Conservation (phyloP, 2,329 filamentous ascomycete genomes). For the Aspergillus eucalypticola region DNA sequence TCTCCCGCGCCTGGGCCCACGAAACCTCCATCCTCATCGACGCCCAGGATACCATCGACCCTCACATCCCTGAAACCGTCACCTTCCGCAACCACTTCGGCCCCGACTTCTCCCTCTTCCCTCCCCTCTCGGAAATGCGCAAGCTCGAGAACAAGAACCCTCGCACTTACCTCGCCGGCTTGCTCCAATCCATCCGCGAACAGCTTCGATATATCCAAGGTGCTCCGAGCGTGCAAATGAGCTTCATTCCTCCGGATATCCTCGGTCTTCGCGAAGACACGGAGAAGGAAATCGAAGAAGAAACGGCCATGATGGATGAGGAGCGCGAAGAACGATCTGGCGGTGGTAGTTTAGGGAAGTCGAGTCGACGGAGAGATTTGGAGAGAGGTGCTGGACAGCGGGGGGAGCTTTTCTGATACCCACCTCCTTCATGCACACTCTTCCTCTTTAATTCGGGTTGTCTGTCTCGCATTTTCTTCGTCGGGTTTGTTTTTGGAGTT, state of each 20-base stretch:
- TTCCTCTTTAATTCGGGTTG: background rate
- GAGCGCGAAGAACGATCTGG: slow-evolving; percentile 42
- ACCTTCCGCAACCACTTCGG: slow-evolving; percentile 88
- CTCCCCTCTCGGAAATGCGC: slow-evolving; percentile 72
- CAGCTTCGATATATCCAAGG: slow-evolving; percentile 82
- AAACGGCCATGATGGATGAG: slow-evolving; percentile 41
- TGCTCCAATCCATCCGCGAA: slow-evolving; percentile 76
- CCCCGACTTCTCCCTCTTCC: slow-evolving; percentile 83
- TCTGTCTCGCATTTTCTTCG: background rate
- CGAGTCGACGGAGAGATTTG: slow-evolving; percentile 4
- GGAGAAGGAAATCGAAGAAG: slow-evolving; percentile 50
- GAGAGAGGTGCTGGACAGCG: slow-evolving; percentile 1
- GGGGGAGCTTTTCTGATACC: background rate
- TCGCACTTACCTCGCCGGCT: slow-evolving; percentile 70
- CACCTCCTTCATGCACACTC: background rate
- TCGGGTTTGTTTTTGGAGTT: background rate
- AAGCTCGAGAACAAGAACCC: slow-evolving; percentile 76
- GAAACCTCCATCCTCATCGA: slow-evolving; percentile 90
- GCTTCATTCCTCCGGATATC: slow-evolving; percentile 75
- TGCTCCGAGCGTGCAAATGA: slow-evolving; percentile 85
- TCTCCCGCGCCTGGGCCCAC: slow-evolving; percentile 94
- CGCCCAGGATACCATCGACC: slow-evolving; percentile 67
- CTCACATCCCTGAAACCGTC: slow-evolving; percentile 74
- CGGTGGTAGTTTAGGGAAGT: slow-evolving; percentile 23
- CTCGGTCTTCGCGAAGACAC: slow-evolving; percentile 54